These are phyloP conservation scores for Lindgomyces ingoldianus DNA, from an alignment of 495 filamentous ascomycete genomes.

Conservation along the genomic window DNA sequence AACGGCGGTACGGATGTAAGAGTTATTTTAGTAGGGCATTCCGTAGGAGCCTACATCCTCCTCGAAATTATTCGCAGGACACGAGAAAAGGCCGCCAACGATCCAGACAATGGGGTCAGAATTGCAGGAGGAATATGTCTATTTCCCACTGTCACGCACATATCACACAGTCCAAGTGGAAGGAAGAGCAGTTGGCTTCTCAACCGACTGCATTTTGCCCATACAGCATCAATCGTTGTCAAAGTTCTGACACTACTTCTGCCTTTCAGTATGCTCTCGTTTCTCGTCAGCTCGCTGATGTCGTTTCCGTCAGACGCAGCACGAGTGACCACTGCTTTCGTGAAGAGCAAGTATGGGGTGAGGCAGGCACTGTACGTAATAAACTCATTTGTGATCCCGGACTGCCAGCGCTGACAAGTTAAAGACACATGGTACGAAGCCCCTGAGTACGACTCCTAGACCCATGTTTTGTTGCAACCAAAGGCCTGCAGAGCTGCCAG, in stretches of 20 bases:
- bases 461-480: no score
- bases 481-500: no score
- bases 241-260: constrained; percentile 21
- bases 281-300: constrained; percentile 12
- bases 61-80: constrained; percentile 36
- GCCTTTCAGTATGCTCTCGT: constrained; percentile 3
- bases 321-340: constrained; percentile 18
- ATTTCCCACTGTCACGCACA: constrained; percentile 42
- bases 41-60: constrained; percentile 42
- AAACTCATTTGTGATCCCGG: not conserved
- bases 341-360: constrained; percentile 19
- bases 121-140: constrained; percentile 41
- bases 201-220: not conserved
- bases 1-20: constrained; percentile 37
- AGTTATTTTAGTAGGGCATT: constrained; percentile 66
- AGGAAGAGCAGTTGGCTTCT: constrained; percentile 21
- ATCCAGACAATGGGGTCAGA: not conserved
- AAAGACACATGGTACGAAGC: constrained; percentile 55
- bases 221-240: constrained; percentile 12
- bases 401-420: not conserved
- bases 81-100: constrained; percentile 2
- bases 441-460: no score
- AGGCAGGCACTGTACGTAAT: constrained; percentile 15
- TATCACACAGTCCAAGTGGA: constrained; percentile 39
- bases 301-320: constrained; percentile 21